A percentile compares a stretch with the other conserved stretches of the same genome.
phyloP scores from a whole-genome alignment of 768 basidiomycete species.

The Ramaria sp. region DNA sequence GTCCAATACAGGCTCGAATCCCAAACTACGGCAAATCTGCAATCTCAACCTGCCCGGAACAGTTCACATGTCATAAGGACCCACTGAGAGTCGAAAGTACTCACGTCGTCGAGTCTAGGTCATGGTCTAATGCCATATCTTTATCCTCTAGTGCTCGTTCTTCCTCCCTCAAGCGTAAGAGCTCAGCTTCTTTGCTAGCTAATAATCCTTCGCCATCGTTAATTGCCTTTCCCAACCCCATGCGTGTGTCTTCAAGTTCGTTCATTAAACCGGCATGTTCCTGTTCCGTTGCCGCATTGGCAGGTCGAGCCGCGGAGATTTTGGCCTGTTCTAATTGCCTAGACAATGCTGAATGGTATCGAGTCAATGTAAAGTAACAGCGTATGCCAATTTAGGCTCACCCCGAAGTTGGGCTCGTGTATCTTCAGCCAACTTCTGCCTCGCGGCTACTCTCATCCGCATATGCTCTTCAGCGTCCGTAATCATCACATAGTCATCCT shows the following conservation, averaged over 20 bases:
- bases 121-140: constrained; percentile 66
- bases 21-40: constrained; percentile 58
- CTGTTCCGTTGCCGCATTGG: constrained; percentile 56
- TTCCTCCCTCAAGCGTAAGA: constrained; percentile 57
- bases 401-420: constrained; percentile 57
- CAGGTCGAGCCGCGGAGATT: constrained; percentile 57
- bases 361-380: background rate
- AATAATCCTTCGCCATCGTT: constrained; percentile 59
- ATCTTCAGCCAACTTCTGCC: constrained; percentile 61
- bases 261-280: constrained; percentile 52
- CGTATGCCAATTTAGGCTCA: constrained; percentile 15
- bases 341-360: constrained; percentile 39
- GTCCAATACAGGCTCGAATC: constrained; percentile 56
- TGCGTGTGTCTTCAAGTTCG: constrained; percentile 48
- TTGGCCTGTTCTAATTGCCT: constrained; percentile 59
- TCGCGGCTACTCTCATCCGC: constrained; percentile 39
- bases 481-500: constrained; percentile 70
- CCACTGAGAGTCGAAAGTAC: background rate
- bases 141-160: constrained; percentile 48
- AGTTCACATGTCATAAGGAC: background rate
- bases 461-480: constrained; percentile 65
- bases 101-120: constrained; percentile 60
- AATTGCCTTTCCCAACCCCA: constrained; percentile 65
- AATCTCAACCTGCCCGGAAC: constrained; percentile 43
- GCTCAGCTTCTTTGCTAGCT: constrained; percentile 59